Evolutionary conservation across 768 basidiomycete genomes (phyloP), one percentile per base, ranked within the genome.

Genomic region (Pleurotus citrinopileatus): DNA sequence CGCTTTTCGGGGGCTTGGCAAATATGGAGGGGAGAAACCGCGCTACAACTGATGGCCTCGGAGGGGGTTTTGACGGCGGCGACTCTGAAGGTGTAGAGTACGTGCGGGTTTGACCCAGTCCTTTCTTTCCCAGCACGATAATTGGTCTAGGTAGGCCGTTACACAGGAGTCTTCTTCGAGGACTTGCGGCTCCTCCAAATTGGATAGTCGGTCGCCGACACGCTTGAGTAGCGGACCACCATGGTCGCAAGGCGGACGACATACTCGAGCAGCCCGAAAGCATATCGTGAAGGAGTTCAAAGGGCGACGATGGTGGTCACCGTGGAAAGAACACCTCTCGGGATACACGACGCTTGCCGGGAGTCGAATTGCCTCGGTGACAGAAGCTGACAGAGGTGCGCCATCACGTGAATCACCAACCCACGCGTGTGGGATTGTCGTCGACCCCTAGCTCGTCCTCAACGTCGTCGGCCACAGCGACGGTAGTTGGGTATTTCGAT

Each of bases 1-100:
- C 67, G 38, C 74, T 74, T 42, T 75, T 57, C 2, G 75, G 70
- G 4, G 71, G 66, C 9, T 67, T 72, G 26, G 57, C 63, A 52
- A 80, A 56, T 3, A 68, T 52, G 3, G 74, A 53, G 3, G 65
- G 63, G 13, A 63, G 36, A 37, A 68, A 53, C 19, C 67, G 63
- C 4, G 66, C n/a, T n/a, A n/a, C 56, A 32, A 72, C 52, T 3
- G 22, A 59, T 8, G 53, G 40, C 15, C 52, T 58, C 12, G 57
- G 51, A 25, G 58, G 54, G 23, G 53, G 52, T 3, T 27, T 42
- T 34, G 51, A 27, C 19, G 55, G 22, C 20, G 55, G 26, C 7
- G 43, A 6, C 15, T 37, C 34, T 15, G 29, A 13, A 9, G 48
- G 29, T 1, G 22, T 22, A 12, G 48, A 51, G 23, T 51, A 51